Evolutionary conservation across 2,329 filamentous ascomycete genomes (phyloP).

Genomic region (Xylariaceae sp.): DNA sequence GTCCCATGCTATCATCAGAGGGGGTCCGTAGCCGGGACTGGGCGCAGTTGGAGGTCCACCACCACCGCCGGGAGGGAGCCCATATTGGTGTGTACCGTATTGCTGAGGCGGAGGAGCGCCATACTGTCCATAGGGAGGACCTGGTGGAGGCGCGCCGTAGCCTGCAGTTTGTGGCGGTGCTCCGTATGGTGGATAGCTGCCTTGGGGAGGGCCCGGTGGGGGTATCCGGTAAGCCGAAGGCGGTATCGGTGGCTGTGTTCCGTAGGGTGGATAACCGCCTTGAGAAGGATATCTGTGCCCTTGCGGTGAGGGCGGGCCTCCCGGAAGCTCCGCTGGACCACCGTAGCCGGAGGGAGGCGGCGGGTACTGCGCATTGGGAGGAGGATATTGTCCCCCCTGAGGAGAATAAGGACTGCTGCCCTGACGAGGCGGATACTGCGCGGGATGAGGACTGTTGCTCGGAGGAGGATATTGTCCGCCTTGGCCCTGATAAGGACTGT

Average conservation of each 20-base stretch:
- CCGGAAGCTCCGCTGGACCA: conserved; percentile 17
- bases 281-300: conserved; percentile 23
- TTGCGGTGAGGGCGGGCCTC: conserved; percentile 17
- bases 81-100: conserved; percentile 29
- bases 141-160: conserved; percentile 28
- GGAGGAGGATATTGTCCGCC: conserved; percentile 31
- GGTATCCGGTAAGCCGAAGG: no score
- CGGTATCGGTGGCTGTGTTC: no score
- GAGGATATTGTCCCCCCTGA: conserved; percentile 24
- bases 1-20: conserved; percentile 64
- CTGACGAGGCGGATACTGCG: background rate
- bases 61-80: conserved; percentile 21
- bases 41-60: conserved; percentile 53
- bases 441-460: conserved; percentile 26
- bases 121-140: conserved; percentile 35
- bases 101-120: conserved; percentile 33
- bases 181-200: conserved; percentile 28
- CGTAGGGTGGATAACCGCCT: conserved; percentile 24
- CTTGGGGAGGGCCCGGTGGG: conserved; percentile 7
- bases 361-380: conserved; percentile 24
- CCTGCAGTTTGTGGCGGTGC: conserved; percentile 27
- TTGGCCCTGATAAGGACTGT: conserved; percentile 29
- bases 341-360: background rate
- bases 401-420: conserved; percentile 28
- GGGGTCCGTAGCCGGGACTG: conserved; percentile 68